Conservation (phyloP, 495 filamentous ascomycete genomes). For the Penicillium paradoxum region DNA sequence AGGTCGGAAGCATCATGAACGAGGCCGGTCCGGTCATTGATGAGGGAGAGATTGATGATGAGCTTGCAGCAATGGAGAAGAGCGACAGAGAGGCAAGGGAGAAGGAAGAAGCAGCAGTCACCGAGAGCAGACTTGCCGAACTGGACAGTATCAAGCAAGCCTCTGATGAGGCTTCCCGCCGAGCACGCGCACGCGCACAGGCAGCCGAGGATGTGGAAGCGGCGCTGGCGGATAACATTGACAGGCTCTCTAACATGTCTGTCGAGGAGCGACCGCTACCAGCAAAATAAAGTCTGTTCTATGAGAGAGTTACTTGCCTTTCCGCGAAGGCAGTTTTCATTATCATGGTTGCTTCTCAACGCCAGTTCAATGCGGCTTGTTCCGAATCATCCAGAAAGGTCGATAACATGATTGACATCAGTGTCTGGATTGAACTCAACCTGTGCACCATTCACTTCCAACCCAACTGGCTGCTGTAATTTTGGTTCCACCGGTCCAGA, state of each 20-base stretch:
- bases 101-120: conserved; percentile 43
- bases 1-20: conserved; percentile 70
- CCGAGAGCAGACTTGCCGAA: conserved; percentile 41
- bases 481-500: conserved; percentile 1
- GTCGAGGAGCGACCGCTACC: conserved; percentile 35
- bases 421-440: neutral
- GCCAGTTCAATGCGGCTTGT: neutral
- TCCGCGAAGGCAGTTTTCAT: neutral
- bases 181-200: conserved; percentile 13
- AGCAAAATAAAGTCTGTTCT: conserved; percentile 13
- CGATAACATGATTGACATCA: neutral
- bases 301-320: neutral
- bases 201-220: conserved; percentile 25
- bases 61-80: conserved; percentile 71
- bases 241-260: conserved; percentile 39
- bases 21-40: conserved; percentile 61
- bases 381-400: conserved; percentile 7
- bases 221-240: conserved; percentile 37
- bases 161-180: conserved; percentile 29
- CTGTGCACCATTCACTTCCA: neutral
- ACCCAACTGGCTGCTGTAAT: neutral
- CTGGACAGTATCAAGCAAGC: conserved; percentile 38
- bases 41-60: conserved; percentile 82
- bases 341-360: neutral
- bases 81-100: conserved; percentile 57